A percentile compares a stretch with the other conserved stretches of the same genome.
Conservation (phyloP, 169 alveolate genomes). For the Babesia bigemina region DNA sequence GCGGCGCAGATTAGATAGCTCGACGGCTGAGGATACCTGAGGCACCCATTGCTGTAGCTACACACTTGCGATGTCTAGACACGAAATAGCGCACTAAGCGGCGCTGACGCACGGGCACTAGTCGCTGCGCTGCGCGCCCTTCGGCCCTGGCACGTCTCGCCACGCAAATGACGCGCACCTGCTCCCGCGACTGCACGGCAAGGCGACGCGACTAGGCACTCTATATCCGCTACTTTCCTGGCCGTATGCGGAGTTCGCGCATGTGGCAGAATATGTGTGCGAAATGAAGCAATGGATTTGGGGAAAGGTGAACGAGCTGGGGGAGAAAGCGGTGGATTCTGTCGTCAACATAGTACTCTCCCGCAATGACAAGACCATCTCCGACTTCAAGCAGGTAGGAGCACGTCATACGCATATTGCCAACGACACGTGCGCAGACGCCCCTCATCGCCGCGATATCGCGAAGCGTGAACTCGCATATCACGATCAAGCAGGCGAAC, state of each 20-base stretch:
- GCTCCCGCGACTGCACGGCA: background rate
- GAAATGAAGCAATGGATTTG: conserved; percentile 64
- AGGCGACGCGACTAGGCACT: background rate
- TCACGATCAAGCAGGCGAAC: conserved; percentile 61
- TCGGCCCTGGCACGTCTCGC: background rate
- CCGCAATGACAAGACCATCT: conserved; percentile 49
- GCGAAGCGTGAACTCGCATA: conserved; percentile 54
- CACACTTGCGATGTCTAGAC: background rate
- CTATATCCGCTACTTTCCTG: background rate
- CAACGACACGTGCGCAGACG: conserved; percentile 22
- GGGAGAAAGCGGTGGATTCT: conserved; percentile 74
- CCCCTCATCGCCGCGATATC: conserved; percentile 64
- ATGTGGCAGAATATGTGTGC: background rate
- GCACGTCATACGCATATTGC: background rate
- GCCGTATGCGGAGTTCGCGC: background rate
- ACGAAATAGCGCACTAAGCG: background rate
- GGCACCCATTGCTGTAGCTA: conserved; percentile 18
- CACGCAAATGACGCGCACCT: background rate
- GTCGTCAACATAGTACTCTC: conserved; percentile 64
- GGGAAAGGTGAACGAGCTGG: conserved; percentile 63
- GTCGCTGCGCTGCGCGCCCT: background rate
- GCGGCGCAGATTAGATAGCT: background rate
- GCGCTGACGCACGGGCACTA: background rate
- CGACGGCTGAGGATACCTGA: conserved; percentile 8
- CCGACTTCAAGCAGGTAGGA: conserved; percentile 60